Percentiles rank a stretch among this genome's conserved stretches.
Conservation (phyloP, 2,329 filamentous ascomycete genomes). For the Botrytis byssoidea region DNA sequence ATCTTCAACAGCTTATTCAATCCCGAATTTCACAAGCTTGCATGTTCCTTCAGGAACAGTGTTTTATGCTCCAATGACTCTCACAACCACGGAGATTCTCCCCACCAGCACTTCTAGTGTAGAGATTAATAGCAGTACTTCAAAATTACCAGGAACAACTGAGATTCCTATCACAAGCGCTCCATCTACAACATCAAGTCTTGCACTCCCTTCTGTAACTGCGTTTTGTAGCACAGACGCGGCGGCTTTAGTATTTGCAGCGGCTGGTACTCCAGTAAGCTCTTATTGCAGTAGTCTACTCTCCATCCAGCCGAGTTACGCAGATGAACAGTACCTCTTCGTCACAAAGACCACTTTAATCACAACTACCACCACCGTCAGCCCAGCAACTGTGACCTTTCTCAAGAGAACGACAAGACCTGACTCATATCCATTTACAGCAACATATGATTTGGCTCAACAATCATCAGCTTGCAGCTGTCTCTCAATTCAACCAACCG, state of each 20-base stretch:
- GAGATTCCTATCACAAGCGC: not conserved
- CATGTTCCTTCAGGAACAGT: not conserved
- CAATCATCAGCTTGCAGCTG: constrained; percentile 12
- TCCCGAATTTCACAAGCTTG: not conserved
- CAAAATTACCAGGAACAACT: not conserved
- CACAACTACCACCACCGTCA: not conserved
- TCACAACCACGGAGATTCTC: not conserved
- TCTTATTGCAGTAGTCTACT: constrained; percentile 13
- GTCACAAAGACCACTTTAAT: not conserved
- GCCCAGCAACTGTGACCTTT: not conserved
- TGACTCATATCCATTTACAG: constrained; percentile 1
- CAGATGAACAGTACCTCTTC: not conserved
- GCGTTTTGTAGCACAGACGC: constrained; percentile 8
- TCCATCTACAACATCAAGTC: not conserved
- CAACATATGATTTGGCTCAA: not conserved
- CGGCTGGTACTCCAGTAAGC: not conserved
- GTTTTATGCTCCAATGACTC: not conserved
- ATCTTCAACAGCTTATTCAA: not conserved
- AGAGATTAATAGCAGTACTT: not conserved
- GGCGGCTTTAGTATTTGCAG: not conserved
- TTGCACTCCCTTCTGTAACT: not conserved
- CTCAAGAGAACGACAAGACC: not conserved
- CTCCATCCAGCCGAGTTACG: not conserved
- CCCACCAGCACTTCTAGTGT: not conserved
- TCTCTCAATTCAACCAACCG: not conserved